These are phyloP conservation scores for Euphorbia peplus DNA, from an alignment of 345 rosid genomes.

Conservation along the genomic window DNA sequence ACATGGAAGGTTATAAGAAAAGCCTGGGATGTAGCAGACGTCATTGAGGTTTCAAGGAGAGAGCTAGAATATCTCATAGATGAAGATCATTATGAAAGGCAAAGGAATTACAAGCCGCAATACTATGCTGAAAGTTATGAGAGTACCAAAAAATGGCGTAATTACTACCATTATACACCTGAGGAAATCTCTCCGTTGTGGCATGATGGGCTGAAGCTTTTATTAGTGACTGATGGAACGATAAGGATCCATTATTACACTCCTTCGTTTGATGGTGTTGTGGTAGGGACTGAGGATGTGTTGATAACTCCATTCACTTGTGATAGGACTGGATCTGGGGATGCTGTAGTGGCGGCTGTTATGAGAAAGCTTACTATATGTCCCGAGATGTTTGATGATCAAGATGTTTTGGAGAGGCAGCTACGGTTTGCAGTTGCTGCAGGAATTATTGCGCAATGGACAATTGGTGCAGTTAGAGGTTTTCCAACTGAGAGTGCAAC, in stretches of 20 bases:
- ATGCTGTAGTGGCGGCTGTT: constrained; percentile 86
- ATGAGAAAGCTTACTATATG: constrained; percentile 71
- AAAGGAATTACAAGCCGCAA: constrained; percentile 65
- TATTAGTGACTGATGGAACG: constrained; percentile 91
- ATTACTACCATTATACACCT: constrained; percentile 68
- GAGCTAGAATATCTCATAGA: constrained; percentile 88
- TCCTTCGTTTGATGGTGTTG: constrained; percentile 67
- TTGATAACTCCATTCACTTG: constrained; percentile 83
- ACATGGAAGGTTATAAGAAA: constrained; percentile 54
- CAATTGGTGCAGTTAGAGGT: constrained; percentile 85
- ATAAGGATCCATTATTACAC: constrained; percentile 76
- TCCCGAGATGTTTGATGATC: constrained; percentile 76
- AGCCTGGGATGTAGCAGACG: constrained; percentile 71
- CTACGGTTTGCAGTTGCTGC: constrained; percentile 85
- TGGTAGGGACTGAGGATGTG: constrained; percentile 85
- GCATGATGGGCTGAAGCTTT: constrained; percentile 71
- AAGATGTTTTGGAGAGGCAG: constrained; percentile 75
- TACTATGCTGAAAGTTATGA: constrained; percentile 70
- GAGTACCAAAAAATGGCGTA: constrained; percentile 56
- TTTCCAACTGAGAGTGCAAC: constrained; percentile 89
- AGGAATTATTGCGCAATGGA: constrained; percentile 92
- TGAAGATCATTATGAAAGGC: constrained; percentile 63
- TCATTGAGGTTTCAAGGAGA: constrained; percentile 75
- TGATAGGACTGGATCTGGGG: constrained; percentile 95
- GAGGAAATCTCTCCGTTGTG: constrained; percentile 80